A percentile compares a stretch with the other conserved stretches of the same genome.
phyloP scores from a whole-genome alignment of 73 alveolate genomes.

The Paramecium sexaurelia region DNA sequence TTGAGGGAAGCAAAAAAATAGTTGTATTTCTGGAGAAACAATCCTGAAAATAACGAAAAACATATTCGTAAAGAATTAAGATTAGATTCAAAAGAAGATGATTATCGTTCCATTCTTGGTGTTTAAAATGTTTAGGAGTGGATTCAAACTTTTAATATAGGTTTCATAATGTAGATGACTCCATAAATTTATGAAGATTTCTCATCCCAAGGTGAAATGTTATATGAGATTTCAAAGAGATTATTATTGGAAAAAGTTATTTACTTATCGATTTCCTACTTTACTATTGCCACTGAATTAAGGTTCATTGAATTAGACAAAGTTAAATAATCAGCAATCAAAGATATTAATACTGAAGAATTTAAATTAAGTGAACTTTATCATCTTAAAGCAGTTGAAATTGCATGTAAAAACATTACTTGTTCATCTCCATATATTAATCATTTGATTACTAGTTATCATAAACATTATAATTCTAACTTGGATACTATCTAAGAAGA shows the following conservation, averaged over 20 bases:
- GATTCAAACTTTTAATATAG: conserved; percentile 62
- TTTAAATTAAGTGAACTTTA: conserved; percentile 60
- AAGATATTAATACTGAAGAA: conserved; percentile 62
- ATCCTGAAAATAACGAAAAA: conserved; percentile 68
- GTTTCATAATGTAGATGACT: conserved; percentile 65
- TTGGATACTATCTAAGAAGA: conserved; percentile 58
- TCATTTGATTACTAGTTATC: conserved; percentile 63
- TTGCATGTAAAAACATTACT: conserved; percentile 59
- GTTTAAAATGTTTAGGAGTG: conserved; percentile 64
- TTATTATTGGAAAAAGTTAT: conserved; percentile 58
- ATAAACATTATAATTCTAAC: conserved; percentile 62
- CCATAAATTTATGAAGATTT: conserved; percentile 54
- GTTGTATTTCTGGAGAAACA: conserved; percentile 66
- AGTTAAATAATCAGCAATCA: conserved; percentile 26
- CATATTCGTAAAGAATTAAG: conserved; percentile 64
- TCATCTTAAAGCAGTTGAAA: conserved; percentile 67
- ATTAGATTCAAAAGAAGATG: conserved; percentile 56
- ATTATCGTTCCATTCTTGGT: conserved; percentile 61
- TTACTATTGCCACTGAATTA: conserved; percentile 68
- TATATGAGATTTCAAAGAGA: conserved; percentile 64
- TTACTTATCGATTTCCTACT: conserved; percentile 58
- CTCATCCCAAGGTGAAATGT: conserved; percentile 54
- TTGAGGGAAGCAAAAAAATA: conserved; percentile 63
- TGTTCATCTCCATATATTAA: conserved; percentile 65
- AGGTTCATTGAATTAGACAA: conserved; percentile 63